Percentiles rank a stretch among this genome's conserved stretches.
These are phyloP conservation scores for Ceratocystiopsis sp. DNA, from an alignment of 2,329 filamentous ascomycete genomes.

Conservation along the genomic window DNA sequence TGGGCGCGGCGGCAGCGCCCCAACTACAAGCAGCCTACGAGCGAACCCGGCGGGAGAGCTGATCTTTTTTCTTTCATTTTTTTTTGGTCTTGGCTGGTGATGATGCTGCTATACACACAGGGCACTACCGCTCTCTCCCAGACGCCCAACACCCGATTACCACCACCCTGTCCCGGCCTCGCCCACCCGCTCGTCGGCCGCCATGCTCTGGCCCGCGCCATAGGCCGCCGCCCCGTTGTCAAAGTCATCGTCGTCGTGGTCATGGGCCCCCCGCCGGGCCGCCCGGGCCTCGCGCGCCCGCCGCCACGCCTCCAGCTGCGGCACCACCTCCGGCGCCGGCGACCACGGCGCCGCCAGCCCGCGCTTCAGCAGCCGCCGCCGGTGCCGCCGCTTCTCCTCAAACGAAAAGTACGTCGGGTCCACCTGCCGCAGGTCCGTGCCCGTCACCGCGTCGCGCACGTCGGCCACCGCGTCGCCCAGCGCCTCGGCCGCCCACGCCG, in stretches of 20 bases:
- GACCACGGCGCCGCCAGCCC: constrained; percentile 22
- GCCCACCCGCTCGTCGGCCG: constrained; percentile 5
- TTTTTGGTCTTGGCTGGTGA: neutral
- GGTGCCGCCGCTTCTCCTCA: constrained; percentile 29
- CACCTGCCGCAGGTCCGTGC: constrained; percentile 26
- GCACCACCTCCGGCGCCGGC: constrained; percentile 23
- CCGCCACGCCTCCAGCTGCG: constrained; percentile 28
- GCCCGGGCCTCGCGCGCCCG: constrained; percentile 22
- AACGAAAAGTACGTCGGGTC: constrained; percentile 27
- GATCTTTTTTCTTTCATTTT: constrained; percentile 1
- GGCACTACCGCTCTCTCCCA: neutral
- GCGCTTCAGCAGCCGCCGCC: constrained; percentile 32
- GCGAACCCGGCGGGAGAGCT: neutral
- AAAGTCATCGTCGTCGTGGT: neutral
- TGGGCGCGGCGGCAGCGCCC: constrained; percentile 10
- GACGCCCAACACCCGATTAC: neutral
- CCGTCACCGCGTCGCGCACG: constrained; percentile 25
- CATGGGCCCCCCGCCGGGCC: constrained; percentile 10
- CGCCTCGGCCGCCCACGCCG: constrained; percentile 23
- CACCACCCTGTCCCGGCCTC: constrained; percentile 6
- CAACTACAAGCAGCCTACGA: neutral
- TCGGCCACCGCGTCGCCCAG: constrained; percentile 31
- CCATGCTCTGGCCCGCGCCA: neutral
- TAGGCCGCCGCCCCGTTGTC: neutral
- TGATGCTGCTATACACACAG: too few relatives aligned